Conservation (phyloP, 495 filamentous ascomycete species). For the Trichoderma gamsii region DNA sequence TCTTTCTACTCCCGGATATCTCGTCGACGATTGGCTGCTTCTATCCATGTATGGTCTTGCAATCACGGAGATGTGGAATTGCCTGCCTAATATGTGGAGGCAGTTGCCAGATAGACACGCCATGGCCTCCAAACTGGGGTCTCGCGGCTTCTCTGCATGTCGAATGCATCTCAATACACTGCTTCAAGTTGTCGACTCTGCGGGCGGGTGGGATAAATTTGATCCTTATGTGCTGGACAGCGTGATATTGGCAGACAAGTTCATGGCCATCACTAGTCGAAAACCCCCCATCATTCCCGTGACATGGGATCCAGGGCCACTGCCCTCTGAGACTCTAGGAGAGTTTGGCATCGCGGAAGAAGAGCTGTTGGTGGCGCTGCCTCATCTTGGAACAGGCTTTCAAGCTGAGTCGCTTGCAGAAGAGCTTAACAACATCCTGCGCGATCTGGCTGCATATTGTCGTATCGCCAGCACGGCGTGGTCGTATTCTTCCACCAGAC, state of each 20-base stretch:
- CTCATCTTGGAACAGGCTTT: not conserved
- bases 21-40: not conserved
- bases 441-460: not conserved
- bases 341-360: not conserved
- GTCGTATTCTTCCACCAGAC: not conserved
- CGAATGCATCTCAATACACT: not conserved
- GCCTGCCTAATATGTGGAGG: not conserved
- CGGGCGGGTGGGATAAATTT: not conserved
- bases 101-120: not conserved
- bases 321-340: not conserved
- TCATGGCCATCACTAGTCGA: not conserved
- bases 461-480: not conserved
- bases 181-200: not conserved
- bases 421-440: not conserved
- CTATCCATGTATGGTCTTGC: not conserved
- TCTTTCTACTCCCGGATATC: not conserved
- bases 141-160: not conserved
- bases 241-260: not conserved
- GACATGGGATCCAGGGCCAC: not conserved
- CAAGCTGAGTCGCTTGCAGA: not conserved
- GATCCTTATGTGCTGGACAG: not conserved
- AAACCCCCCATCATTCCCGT: not conserved
- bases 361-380: not conserved
- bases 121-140: not conserved
- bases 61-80: not conserved